These are phyloP conservation scores for Brassica cretica DNA, from an alignment of 345 rosid genomes.

Conservation along the genomic window DNA sequence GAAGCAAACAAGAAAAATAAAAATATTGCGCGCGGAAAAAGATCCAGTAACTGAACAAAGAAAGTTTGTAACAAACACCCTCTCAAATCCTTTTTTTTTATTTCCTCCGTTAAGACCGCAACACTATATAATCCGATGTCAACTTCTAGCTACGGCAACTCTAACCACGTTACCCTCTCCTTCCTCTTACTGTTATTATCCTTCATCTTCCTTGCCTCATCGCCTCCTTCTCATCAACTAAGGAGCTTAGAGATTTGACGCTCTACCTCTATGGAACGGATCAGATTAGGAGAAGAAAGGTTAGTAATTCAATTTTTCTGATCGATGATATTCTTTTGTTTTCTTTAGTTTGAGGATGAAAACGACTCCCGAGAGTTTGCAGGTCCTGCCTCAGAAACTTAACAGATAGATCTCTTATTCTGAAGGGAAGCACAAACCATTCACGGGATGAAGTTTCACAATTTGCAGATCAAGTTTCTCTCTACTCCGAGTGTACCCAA, in stretches of 20 bases:
- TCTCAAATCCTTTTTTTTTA: no score
- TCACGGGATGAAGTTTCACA: constrained; percentile 61
- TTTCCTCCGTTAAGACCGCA: no score
- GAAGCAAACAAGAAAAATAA: no score
- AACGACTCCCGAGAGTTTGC: constrained; percentile 43
- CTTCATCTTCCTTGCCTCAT: no score
- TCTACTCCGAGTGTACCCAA: constrained; percentile 86
- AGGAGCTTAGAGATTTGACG: constrained; percentile 37
- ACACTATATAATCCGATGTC: no score
- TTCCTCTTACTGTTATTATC: no score
- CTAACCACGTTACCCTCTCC: no score
- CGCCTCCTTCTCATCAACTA: constrained; percentile 26
- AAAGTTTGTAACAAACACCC: no score
- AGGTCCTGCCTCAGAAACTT: constrained; percentile 76
- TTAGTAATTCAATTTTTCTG: constrained; percentile 28
- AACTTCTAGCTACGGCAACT: no score
- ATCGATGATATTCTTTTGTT: neutral
- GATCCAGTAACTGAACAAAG: no score
- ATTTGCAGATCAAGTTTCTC: constrained; percentile 72
- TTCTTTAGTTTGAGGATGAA: constrained; percentile 20
- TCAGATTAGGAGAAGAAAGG: constrained; percentile 54
- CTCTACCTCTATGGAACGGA: constrained; percentile 48
- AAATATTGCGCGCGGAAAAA: no score
- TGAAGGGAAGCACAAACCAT: constrained; percentile 72
- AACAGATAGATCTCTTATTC: constrained; percentile 67